Evolutionary conservation across 164 flowering plant genomes (phyloP).

Genomic region (Stephania cephalantha): DNA sequence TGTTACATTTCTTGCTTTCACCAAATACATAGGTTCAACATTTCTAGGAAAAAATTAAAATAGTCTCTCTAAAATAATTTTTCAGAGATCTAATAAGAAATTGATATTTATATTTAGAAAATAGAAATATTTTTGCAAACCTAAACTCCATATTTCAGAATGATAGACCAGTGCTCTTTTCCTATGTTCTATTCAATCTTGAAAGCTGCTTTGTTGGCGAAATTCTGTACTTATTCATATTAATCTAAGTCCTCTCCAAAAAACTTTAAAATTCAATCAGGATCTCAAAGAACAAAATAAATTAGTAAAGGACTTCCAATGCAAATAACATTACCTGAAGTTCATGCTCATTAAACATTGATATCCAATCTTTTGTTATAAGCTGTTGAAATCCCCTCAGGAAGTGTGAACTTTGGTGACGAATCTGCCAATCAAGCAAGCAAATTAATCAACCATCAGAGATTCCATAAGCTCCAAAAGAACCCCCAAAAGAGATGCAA

Average conservation of each 20-base stretch:
- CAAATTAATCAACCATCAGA: neutral
- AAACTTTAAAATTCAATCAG: neutral
- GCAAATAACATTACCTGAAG: conserved; percentile 64
- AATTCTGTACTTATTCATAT: neutral
- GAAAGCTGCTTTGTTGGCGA: neutral
- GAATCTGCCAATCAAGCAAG: conserved; percentile 46
- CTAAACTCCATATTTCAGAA: neutral
- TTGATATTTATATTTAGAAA: too few relatives aligned
- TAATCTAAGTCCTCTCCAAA: neutral
- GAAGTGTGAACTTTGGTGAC: conserved; percentile 91
- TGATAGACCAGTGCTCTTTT: neutral
- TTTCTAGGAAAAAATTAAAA: too few relatives aligned
- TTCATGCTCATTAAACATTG: conserved; percentile 97
- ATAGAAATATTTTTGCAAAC: too few relatives aligned
- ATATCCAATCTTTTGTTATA: conserved; percentile 86
- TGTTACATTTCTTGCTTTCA: too few relatives aligned
- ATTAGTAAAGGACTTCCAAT: neutral
- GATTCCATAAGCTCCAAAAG: neutral
- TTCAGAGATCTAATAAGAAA: too few relatives aligned
- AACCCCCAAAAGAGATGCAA: neutral
- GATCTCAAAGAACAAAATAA: neutral
- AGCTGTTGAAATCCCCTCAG: conserved; percentile 92
- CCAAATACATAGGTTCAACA: too few relatives aligned
- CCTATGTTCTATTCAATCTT: neutral
- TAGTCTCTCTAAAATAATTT: too few relatives aligned